A percentile compares a stretch with the other conserved stretches of the same genome.
Conservation (phyloP, 2,329 filamentous ascomycete species). For the Trichoderma cornu-damae region DNA sequence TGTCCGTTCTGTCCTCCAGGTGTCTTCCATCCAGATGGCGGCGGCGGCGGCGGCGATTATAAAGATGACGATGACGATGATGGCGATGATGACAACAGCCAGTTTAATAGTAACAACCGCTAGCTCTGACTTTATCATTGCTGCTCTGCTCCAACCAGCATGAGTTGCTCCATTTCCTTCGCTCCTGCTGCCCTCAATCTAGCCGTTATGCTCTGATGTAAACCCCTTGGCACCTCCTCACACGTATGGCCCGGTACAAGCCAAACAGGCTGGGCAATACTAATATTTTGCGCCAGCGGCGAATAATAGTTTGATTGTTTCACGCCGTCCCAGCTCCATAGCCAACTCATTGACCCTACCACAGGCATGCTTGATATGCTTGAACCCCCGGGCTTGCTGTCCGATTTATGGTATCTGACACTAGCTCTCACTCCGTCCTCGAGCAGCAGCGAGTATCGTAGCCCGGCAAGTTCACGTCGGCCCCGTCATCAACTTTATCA, state of each 20-base stretch:
- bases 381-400: neutral
- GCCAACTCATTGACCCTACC: neutral
- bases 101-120: too few relatives aligned
- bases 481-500: neutral
- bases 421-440: neutral
- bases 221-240: neutral
- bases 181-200: neutral
- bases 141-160: too few relatives aligned
- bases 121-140: too few relatives aligned
- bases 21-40: too few relatives aligned
- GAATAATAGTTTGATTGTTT: neutral
- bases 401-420: neutral
- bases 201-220: neutral
- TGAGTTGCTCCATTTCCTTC: too few relatives aligned
- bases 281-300: slow-evolving; percentile 2
- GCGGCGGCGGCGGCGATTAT: too few relatives aligned
- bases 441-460: neutral
- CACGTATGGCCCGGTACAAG: neutral
- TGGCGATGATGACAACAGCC: too few relatives aligned
- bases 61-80: too few relatives aligned
- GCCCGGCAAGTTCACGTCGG: neutral
- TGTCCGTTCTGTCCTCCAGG: too few relatives aligned
- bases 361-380: neutral
- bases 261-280: neutral
- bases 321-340: neutral